Evolutionary conservation across 2,329 filamentous ascomycete species (phyloP), one percentile per base, ranked within the genome.

Genomic region (Hypoxylon sp.): DNA sequence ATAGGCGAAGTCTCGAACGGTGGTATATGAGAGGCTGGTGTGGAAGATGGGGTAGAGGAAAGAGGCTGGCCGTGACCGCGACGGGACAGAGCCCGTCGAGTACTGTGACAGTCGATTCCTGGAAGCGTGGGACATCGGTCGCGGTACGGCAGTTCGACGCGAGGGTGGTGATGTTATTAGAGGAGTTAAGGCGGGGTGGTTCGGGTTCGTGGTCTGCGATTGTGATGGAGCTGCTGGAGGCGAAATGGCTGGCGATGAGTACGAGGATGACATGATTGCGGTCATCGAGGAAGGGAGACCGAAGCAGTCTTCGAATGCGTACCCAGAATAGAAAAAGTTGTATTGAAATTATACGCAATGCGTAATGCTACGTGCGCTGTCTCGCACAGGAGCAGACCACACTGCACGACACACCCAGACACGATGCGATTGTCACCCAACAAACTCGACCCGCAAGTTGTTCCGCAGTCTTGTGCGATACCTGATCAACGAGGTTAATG

Each of bases 1-100:
- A 79, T 98, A 99, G 73, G 96, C 96, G 82, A 98, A 99, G 84
- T 99, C 96, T 76, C 96, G 92, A 72, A 99, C 94, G 48, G 93
- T 85, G n/a, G 94, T 90, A 80, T 98, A 98, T 5, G 92, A 81
- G 17, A 98, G 87, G 78, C 90, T 97, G 65, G 94, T 96, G 75
- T 94, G 91, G 80, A 94, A 96, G 75, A 92, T 84, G 14, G 94
- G 92, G 77, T 96, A 95, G 70, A 93, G 86, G 76, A 92, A 88
- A n/a, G 94, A 97, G 62, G 87, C 86, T 19, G 94, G 93, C 67
- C 94, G 90, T 70, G 94, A 97, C 69, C 91, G 88, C 69, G 87
- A 86, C 55, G 87, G 87, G 65, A 85, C 86, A 14, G 93, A 94
- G 65, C 88, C 83, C 75, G 86, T 90, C 70, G 93, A 96, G 82